Evolutionary conservation across 345 rosid species (phyloP), one percentile per base, ranked within the genome.

Genomic region (Syzygium jambos): DNA sequence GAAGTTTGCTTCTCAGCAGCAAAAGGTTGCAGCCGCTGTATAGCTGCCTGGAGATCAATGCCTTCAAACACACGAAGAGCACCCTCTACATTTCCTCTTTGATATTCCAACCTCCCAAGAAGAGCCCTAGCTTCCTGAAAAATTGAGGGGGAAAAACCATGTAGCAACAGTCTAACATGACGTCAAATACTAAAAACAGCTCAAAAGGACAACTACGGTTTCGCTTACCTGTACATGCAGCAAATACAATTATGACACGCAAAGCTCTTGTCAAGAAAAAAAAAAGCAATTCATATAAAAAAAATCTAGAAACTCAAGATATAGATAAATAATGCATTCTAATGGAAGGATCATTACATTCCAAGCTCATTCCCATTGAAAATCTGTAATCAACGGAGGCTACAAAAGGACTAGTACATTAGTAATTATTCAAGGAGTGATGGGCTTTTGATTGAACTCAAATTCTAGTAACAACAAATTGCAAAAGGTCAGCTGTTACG

Each of bases 41-140:
- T 95, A 16, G 98, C 98, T 77, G 96, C 96, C 85, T 95, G 97
- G 86, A 97, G 97, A 89, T 97, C 98, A 91, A 97, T 96, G 89
- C 99, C 99, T 88, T 97, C 98, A 86, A 95, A 94, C 86, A 96
- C 96, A 89, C 94, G 98, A 88, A 97, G 98, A 30, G 99, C 98
- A 52, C 95, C 96, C 91, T 97, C 98, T 46, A 97, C 87, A 88
- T 97, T 96, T 86, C 98, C 99, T 94, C 98, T 93, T 90, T 97
- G 98, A 88, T 97, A 97, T 52, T 97, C 98, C 89, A 97, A 89
- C 91, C 95, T 95, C 86, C 98, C 99, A 88, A 97, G 95, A 91
- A 97, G 97, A 86, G 99, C 98, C 90, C 98, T 96, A 55, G 99
- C 98, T 93, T 97, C 98, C 98, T 97, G 85, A 82, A 88, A 90